Percentiles rank a stretch among this genome's conserved stretches.
Evolutionary conservation across 2,329 filamentous ascomycete genomes (phyloP).

Genomic region (Didymosphaeria variabile): DNA sequence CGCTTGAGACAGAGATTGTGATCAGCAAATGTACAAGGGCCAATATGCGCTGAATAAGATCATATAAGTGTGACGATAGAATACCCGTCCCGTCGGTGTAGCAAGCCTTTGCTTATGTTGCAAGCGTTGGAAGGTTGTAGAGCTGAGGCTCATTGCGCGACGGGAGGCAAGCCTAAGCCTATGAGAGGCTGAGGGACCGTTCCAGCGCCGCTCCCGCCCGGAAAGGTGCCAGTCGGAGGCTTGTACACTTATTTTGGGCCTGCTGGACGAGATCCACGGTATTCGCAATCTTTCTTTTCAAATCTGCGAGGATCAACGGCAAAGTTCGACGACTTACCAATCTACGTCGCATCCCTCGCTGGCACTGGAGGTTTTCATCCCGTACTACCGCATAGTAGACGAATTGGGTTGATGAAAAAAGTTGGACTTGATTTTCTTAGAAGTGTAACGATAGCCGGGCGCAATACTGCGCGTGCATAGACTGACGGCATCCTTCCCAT

Average conservation of each 20-base stretch:
- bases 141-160: neutral
- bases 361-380: neutral
- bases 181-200: slow-evolving; percentile 7
- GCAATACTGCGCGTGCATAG: neutral
- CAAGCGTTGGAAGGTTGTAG: slow-evolving; percentile 3
- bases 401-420: neutral
- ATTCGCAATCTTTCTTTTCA: neutral
- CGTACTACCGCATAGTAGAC: neutral
- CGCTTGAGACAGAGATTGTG: too few relatives aligned
- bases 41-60: neutral
- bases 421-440: neutral
- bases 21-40: neutral
- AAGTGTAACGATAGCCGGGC: neutral
- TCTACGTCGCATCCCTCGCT: neutral
- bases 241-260: neutral
- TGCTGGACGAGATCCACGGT: neutral
- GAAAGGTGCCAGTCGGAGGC: neutral
- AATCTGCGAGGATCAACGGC: neutral
- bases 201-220: slow-evolving; percentile 3
- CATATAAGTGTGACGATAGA: neutral
- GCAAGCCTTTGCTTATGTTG: slow-evolving; percentile 2
- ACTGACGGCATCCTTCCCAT: neutral
- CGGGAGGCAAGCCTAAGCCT: slow-evolving; percentile 1
- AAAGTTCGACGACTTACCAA: neutral
- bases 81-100: neutral